Evolutionary conservation across 148 eudicot species (phyloP), one percentile per base, ranked within the genome.

Genomic region (Chenopodium album): DNA sequence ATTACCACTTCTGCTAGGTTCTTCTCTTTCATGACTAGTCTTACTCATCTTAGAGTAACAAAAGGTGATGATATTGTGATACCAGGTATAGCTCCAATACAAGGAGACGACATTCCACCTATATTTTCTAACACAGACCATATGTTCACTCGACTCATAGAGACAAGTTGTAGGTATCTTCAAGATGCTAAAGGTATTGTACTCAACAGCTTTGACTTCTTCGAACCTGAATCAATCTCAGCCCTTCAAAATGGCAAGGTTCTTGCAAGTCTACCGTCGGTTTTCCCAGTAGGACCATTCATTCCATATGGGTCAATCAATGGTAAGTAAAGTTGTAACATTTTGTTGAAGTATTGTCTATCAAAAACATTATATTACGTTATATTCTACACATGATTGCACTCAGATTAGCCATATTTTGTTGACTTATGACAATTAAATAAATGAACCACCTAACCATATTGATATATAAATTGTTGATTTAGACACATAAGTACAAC

Each of bases 1-100:
- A 81, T 83, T 17, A 88, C 88, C 62, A 63, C 83, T 65, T 88
- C 88, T 3, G 86, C 85, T 7, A 79, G 81, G 17, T 85, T 85
- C 73, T 81, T 78, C 50, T 81, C 85, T 4, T 48, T 76, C 32
- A 72, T 85, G 71, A 66, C 76, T 46, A 79, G 77, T 48, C 85
- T 86, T 34, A 85, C 86, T 47, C 2, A 0, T 5, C 66, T 19
- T 32, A 62, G 31, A 2, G 65, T n/a, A 11, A 46, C 23, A 12
- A 46, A 46, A 20, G 81, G 81, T 6, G 81, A 79, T 4, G 32
- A 50, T 26, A 76, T 84, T 28, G n/a, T 64, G 71, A 72, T 84
- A 31, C 83, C 85, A 9, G 86, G 86, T 71, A 71, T 85, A 67
- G 59, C 71, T 47, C 54, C 81, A 3, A 26, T 85, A 9, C 74